phyloP scores from a whole-genome alignment of 176 grass and related monocot species.

The Juncus effusus region DNA sequence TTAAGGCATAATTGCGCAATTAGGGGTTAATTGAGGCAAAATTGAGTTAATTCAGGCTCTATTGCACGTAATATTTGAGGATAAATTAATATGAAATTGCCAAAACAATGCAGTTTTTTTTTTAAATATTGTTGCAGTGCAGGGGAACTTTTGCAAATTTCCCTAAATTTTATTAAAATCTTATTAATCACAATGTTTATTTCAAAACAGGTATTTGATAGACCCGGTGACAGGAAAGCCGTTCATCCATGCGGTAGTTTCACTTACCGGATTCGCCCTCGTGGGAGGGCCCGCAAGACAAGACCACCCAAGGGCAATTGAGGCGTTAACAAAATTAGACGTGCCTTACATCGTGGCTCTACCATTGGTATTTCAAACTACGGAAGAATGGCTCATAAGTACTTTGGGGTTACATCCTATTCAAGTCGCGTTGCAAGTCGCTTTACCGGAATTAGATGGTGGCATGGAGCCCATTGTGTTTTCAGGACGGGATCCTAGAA shows the following conservation, averaged over 20 bases:
- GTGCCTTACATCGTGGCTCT: conserved; percentile 98
- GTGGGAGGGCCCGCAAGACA: conserved; percentile 93
- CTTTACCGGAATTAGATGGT: conserved; percentile 87
- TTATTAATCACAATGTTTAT: not conserved
- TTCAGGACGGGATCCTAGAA: conserved; percentile 73
- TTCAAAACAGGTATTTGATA: conserved; percentile 34
- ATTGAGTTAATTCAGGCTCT: conserved; percentile 1
- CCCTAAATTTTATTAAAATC: no score
- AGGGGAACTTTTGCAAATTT: no score
- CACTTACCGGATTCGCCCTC: conserved; percentile 91
- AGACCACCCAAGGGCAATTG: conserved; percentile 88
- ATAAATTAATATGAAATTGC: not conserved
- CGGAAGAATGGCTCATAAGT: conserved; percentile 97
- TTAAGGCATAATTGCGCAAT: not conserved
- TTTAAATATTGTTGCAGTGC: not conserved
- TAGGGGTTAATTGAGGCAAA: not conserved
- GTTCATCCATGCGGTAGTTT: conserved; percentile 77
- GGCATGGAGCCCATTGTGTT: conserved; percentile 99
- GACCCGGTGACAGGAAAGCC: conserved; percentile 72
- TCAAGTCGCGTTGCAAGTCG: conserved; percentile 95
- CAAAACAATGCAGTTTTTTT: not conserved
- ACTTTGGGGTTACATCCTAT: conserved; percentile 91
- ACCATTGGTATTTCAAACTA: conserved; percentile 96
- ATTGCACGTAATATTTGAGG: conserved; percentile 9
- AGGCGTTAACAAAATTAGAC: conserved; percentile 83